Evolutionary conservation across 805 yeast genomes (phyloP), one percentile per base, ranked within the genome.

Genomic region (Sugiyamaella lignohabitans): DNA sequence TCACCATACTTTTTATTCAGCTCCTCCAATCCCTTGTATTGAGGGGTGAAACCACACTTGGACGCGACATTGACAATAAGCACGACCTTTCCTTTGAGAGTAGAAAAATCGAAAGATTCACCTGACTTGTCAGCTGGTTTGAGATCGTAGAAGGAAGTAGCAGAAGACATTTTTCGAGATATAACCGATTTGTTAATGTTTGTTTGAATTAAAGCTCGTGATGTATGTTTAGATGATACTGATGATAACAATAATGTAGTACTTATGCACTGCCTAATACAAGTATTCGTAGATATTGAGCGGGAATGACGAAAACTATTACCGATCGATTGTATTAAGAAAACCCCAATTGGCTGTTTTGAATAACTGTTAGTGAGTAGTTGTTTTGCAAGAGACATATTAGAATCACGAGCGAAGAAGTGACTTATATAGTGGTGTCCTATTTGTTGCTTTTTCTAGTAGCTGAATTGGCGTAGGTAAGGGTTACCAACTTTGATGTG

Each of bases 61-160:
- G 93, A 82, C 16, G 96, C 96, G 32, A 87, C 91, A 64, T 87
- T 87, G 50, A 88, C 94, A 47, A 88, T 72, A 38, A 87, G 64
- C 16, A 88, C 89, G 38, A 82, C 94, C 64, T 87, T 84, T 37
- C 91, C 94, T 63, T 82, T 74, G 49, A 84, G 70, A 50, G 80
- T 68, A 38, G 65, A 56, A 57, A 87, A 80, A 23, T 83, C 74
- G 63, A 70, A 82, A 18, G 76, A 76, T 53, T 79, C 60, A 30
- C 82, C 82, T 42, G 72, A 69, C 60, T 73, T 72, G 68, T 83
- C 86, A 36, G 63, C 56, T n/a, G 93, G 84, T 14, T 74, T 61
- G 51, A 84, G 77, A 2, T 74, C 79, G 74, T 87, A 87, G 60
- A 87, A 82, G 6, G 66, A 60, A 24, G 82, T 53, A 27, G 56